Evolutionary conservation across 345 rosid genomes (phyloP), one percentile per base, ranked within the genome.

Genomic region (Gossypium longicalyx): DNA sequence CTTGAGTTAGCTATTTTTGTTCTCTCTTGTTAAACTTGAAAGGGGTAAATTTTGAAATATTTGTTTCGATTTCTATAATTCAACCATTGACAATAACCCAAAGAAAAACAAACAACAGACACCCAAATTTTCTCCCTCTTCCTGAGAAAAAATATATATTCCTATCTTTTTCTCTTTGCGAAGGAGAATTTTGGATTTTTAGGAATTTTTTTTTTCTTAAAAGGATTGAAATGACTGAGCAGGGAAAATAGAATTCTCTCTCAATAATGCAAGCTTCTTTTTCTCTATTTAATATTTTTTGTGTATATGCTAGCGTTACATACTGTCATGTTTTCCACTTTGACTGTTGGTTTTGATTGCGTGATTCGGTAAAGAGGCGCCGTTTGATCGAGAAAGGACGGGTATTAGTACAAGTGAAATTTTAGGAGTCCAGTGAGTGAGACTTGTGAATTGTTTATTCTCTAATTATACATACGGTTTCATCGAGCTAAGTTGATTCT

Each of bases 81-180:
- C 77, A 74, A 49, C 60, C 76, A 73, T 73, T 49, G 58, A 17
- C 16, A 34, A 48, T 43, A 72, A 34, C 62, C 54, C 11, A 45
- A 52, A 52, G 16, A 71, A 16, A 71, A 34, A 38, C 27, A 67
- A 67, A 67, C 22, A 65, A 51, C 27, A 25, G 12, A 16, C 62
- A 57, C 25, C 66, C 38, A 38, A 59, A 43, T 58, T 72, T 72
- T 22, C 38, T 58, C 53, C 49, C 53, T 19, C 59, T 51, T 54
- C 22, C n/a, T 51, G 12, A 47, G 47, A 67, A 61, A 34, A 66
- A 20, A 19, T 0, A 64, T 43, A 20, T 43, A 66, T 22, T 22
- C 23, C 16, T 22, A 5, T 67, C 34, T 20, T 12, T 45, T 20
- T 67, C 17, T 67, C 54, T 45, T 0, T 7, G 20, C 9, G 56